Base-by-base conservation (phyloP, 192 early-diverging fungal species). In the Dimargaris xerosporica region DNA sequence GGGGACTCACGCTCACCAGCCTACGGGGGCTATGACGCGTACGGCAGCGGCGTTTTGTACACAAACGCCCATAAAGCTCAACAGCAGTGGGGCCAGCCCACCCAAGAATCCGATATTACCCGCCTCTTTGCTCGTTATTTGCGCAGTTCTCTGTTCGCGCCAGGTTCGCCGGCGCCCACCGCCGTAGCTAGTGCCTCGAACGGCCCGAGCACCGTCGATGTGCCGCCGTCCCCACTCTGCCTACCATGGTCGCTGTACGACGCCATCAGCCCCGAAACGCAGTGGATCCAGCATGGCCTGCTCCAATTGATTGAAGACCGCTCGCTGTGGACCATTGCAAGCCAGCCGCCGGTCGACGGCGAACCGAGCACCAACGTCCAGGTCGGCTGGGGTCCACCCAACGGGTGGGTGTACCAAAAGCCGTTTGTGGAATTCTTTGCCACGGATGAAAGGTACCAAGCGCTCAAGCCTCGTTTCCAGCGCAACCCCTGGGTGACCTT, bases 341-440 rank as follows among this genome's bases (percentile, higher is more conserved):
- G 87, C 21, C 96, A 99, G 75, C 96, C 94, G 48, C 88, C 93
- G 34, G 85, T 99, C 39, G 93, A 99, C 69, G 93, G 92, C 17
- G 87, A 75, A 16, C 67, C 69, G 16, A 91, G 87, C 51, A 70
- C 78, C 41, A 83, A 99, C 65, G 67, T 74, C 19, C 64, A 83
- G 26, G 84, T 83, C 67, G 96, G 96, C 34, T 99, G 96, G 96
- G 96, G 96, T 23, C 96, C 96, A 47, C 87, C 85, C 64, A 87
- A 91, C 67, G 96, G 94, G 4, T 94, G 88, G 65, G 86, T 97
- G 0, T 99, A 93, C 78, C 95, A 98, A 74, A 98, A 98, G 78
- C 90, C 94, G 26, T 99, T 96, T 74, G 76, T 99, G 47, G 96
- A 99, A 71, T 92, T 93, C 70, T 99, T 97, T 74, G 80, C 93